These are phyloP conservation scores for Gaultheria prostrata DNA, from an alignment of 148 eudicot species.

Conservation along the genomic window DNA sequence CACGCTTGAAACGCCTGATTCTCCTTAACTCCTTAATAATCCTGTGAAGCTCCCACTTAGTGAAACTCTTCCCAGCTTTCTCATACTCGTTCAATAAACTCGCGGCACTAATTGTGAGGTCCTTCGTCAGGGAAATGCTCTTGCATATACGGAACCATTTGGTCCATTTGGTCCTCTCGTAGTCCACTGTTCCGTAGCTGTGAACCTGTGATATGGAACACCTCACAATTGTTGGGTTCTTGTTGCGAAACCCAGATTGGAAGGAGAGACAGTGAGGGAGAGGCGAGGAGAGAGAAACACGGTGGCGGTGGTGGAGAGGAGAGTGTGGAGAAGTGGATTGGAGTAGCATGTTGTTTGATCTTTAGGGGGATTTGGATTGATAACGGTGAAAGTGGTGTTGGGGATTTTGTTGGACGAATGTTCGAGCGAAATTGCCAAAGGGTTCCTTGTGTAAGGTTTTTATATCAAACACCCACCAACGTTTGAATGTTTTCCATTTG, in stretches of 20 bases:
- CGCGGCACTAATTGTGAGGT: slow-evolving; percentile 43
- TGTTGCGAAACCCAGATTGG: slow-evolving; percentile 41
- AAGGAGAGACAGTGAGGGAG: slow-evolving; percentile 29
- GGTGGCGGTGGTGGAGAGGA: slow-evolving; percentile 20
- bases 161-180: slow-evolving; percentile 54
- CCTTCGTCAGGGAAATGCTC: slow-evolving; percentile 43
- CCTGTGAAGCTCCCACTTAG: slow-evolving; percentile 80
- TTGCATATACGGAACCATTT: slow-evolving; percentile 31
- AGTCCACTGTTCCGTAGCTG: slow-evolving; percentile 39
- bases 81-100: slow-evolving; percentile 57
- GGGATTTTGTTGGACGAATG: neutral
- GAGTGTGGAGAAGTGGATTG: slow-evolving; percentile 43
- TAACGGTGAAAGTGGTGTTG: neutral
- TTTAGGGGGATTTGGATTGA: neutral
- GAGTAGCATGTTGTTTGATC: slow-evolving; percentile 15
- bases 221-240: slow-evolving; percentile 14
- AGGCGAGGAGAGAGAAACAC: slow-evolving; percentile 19
- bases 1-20: slow-evolving; percentile 48
- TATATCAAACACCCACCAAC: neutral
- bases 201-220: slow-evolving; percentile 41
- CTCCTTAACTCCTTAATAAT: slow-evolving; percentile 74
- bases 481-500: neutral
- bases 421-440: neutral
- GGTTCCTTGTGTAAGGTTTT: neutral
- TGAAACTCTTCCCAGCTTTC: slow-evolving; percentile 53